Evolutionary conservation across 192 early-diverging fungal genomes (phyloP).

Genomic region (Coemansia sp.): DNA sequence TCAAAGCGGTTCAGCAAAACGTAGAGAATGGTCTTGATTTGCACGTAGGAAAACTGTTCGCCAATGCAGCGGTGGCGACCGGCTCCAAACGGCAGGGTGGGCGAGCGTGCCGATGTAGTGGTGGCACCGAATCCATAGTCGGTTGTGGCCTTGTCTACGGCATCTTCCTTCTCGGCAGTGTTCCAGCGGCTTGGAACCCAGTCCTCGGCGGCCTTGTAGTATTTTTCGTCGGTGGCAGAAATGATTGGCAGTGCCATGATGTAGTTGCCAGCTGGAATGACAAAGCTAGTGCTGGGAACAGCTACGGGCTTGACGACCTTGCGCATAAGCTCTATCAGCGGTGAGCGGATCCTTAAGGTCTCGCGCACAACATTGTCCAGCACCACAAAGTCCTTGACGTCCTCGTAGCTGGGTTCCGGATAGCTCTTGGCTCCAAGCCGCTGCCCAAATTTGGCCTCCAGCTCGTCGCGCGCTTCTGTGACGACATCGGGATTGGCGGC

Average conservation of each 20-base stretch:
- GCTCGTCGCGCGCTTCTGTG: slow-evolving; percentile 70
- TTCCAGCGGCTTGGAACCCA: slow-evolving; percentile 82
- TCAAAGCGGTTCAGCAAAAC: slow-evolving; percentile 77
- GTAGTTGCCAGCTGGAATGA: slow-evolving; percentile 88
- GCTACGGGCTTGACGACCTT: slow-evolving; percentile 73
- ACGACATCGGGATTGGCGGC: slow-evolving; percentile 70
- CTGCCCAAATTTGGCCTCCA: slow-evolving; percentile 56
- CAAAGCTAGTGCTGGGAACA: slow-evolving; percentile 70
- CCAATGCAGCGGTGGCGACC: slow-evolving; percentile 98
- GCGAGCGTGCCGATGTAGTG: slow-evolving; percentile 62
- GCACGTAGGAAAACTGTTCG: slow-evolving; percentile 91
- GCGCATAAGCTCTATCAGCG: slow-evolving; percentile 91
- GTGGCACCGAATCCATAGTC: slow-evolving; percentile 78
- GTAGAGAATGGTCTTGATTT: slow-evolving; percentile 91
- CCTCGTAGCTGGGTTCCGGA: slow-evolving; percentile 59
- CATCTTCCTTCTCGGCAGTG: slow-evolving; percentile 54
- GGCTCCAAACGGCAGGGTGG: slow-evolving; percentile 95
- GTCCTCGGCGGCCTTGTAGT: slow-evolving; percentile 72
- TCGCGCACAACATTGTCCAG: slow-evolving; percentile 87
- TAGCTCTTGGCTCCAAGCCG: slow-evolving; percentile 50
- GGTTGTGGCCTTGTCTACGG: slow-evolving; percentile 52
- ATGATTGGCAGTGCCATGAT: slow-evolving; percentile 79
- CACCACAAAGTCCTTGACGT: slow-evolving; percentile 65
- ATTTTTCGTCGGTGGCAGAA: slow-evolving; percentile 70
- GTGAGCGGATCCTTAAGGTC: slow-evolving; percentile 87